Percentiles rank a stretch among this genome's conserved stretches.
These are phyloP conservation scores for Geotrichum carabidarum DNA, from an alignment of 1,139 yeast genomes.

Conservation along the genomic window DNA sequence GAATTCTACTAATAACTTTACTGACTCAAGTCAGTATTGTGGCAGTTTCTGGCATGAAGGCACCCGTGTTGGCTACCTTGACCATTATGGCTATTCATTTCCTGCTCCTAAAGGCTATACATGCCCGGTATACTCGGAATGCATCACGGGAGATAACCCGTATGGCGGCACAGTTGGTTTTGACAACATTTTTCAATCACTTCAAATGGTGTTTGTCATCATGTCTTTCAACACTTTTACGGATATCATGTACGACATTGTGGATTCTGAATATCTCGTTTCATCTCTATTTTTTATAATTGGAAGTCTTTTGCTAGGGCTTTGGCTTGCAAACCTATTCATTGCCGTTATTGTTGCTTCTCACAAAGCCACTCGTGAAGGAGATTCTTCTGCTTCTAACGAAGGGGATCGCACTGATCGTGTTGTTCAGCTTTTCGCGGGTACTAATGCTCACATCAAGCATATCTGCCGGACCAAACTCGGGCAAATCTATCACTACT, in stretches of 20 bases:
- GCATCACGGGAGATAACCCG: slow-evolving; percentile 68
- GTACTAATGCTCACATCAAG: slow-evolving; percentile 19
- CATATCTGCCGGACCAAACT: slow-evolving; percentile 22
- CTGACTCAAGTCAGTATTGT: slow-evolving; percentile 61
- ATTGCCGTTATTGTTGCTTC: slow-evolving; percentile 85
- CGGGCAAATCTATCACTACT: slow-evolving; percentile 25
- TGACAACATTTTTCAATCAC: slow-evolving; percentile 75
- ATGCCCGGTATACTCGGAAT: slow-evolving; percentile 73
- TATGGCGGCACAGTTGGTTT: slow-evolving; percentile 68
- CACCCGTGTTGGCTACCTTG: slow-evolving; percentile 51
- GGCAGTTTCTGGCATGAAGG: slow-evolving; percentile 59
- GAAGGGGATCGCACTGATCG: slow-evolving; percentile 5
- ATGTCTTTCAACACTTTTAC: slow-evolving; percentile 91
- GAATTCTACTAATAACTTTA: slow-evolving; percentile 54
- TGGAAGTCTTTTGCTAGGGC: slow-evolving; percentile 66
- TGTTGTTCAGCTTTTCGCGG: background rate
- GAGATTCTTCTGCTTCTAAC: slow-evolving; percentile 18
- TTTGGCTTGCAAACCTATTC: slow-evolving; percentile 81
- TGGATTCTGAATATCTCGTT: slow-evolving; percentile 77
- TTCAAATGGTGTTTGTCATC: slow-evolving; percentile 80
- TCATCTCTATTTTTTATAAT: slow-evolving; percentile 73
- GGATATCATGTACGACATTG: slow-evolving; percentile 78
- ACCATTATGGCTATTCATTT: slow-evolving; percentile 46
- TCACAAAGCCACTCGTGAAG: slow-evolving; percentile 42
- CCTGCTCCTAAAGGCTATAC: slow-evolving; percentile 61